Conservation (phyloP, 139 green algal genomes). For the Tetraselmis chui region DNA sequence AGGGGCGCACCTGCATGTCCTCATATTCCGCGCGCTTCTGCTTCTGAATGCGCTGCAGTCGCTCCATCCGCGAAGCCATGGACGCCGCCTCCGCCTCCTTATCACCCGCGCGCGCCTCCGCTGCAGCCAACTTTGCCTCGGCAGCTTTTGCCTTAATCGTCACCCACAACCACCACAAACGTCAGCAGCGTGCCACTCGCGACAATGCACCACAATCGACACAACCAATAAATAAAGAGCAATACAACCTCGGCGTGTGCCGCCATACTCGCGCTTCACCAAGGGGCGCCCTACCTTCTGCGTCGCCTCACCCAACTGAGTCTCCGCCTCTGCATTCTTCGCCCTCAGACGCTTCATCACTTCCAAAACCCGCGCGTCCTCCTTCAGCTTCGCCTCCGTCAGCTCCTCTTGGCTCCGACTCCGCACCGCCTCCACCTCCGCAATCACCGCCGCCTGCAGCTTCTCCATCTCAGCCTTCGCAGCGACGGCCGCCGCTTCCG, state of each 20-base stretch:
- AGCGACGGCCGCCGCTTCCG: not conserved
- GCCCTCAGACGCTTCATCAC: not conserved
- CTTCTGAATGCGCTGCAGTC: not conserved
- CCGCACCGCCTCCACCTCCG: not conserved
- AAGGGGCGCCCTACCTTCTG: too few species aligned
- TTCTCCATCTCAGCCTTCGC: not conserved
- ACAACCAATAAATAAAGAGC: too few species aligned
- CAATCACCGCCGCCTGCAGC: not conserved
- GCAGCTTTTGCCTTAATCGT: not conserved
- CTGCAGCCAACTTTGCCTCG: not conserved
- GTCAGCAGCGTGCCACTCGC: too few species aligned
- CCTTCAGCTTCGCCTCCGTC: not conserved
- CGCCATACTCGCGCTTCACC: too few species aligned
- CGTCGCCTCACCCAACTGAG: not conserved
- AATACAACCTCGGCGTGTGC: too few species aligned
- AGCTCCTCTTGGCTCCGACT: not conserved
- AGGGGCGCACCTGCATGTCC: not conserved
- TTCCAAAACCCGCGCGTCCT: not conserved
- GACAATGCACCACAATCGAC: too few species aligned
- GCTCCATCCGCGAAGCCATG: not conserved
- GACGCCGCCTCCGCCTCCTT: not conserved
- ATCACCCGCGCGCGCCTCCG: not conserved
- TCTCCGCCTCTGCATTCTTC: not conserved
- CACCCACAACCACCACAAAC: too few species aligned
- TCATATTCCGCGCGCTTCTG: not conserved